Conservation (phyloP, 2,329 filamentous ascomycete genomes). For the Fusarium papillatum region DNA sequence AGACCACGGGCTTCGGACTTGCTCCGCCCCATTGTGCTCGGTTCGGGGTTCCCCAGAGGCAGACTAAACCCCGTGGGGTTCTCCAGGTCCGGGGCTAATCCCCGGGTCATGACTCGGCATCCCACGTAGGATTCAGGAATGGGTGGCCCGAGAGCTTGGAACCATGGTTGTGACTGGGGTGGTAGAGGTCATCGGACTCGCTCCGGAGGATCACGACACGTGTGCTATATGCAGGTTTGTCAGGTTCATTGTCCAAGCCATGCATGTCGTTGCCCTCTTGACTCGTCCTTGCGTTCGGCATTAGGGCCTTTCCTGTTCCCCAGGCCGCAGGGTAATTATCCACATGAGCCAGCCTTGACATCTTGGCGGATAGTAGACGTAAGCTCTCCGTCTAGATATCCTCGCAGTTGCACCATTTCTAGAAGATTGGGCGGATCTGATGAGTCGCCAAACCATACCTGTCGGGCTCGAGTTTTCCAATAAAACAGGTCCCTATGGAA, state of each 20-base stretch:
- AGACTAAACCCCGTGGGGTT: not conserved
- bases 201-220: not conserved
- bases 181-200: not conserved
- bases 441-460: no score
- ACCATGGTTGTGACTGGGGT: not conserved
- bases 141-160: not conserved
- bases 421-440: no score
- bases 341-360: no score
- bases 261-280: not conserved
- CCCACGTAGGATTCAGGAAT: not conserved
- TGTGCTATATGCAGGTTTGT: not conserved
- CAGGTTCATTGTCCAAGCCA: not conserved
- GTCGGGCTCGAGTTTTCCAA: no score
- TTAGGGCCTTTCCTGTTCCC: no score
- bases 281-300: no score
- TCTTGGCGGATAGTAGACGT: no score
- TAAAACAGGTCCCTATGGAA: no score
- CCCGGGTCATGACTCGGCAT: not conserved
- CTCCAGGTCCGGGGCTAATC: not conserved
- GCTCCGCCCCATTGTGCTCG: not conserved
- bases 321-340: no score
- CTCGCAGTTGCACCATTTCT: no score
- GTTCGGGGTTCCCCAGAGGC: not conserved
- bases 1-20: not conserved
- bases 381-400: no score